phyloP scores from a whole-genome alignment of 164 flowering plant species.

The Tinospora cordifolia region DNA sequence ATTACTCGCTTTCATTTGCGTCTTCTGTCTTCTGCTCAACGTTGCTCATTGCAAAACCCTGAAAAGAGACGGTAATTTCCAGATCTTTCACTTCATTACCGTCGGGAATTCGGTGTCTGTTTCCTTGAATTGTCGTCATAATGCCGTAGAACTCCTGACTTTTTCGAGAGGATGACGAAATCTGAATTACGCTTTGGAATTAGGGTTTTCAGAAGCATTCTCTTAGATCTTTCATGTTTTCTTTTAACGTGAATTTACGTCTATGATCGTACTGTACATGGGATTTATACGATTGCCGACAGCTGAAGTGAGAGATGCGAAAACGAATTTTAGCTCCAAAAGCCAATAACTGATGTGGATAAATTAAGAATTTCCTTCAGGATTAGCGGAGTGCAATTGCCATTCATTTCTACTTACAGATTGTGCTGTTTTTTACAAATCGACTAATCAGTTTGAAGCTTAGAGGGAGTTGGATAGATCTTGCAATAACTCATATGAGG shows the following conservation, averaged over 20 bases:
- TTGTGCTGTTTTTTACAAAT: background rate
- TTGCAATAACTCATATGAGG: background rate
- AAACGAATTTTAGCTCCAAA: too few species aligned
- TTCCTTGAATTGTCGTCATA: background rate
- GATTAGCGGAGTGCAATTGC: too few species aligned
- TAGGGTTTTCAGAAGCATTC: background rate
- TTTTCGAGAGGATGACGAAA: background rate
- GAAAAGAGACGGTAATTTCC: constrained; percentile 61
- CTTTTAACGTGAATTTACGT: background rate
- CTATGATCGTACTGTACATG: background rate
- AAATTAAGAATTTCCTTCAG: too few species aligned
- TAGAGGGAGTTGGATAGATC: background rate
- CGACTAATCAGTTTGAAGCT: background rate
- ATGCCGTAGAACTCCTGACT: background rate
- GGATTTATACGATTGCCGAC: background rate
- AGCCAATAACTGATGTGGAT: too few species aligned
- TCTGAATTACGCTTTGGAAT: background rate
- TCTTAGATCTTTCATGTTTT: background rate
- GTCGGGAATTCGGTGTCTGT: background rate
- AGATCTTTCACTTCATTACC: background rate
- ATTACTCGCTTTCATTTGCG: constrained; percentile 19
- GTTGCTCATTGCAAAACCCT: constrained; percentile 55
- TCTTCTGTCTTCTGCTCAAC: constrained; percentile 25
- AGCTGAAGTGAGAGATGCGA: too few species aligned
- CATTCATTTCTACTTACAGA: background rate